phyloP scores from a whole-genome alignment of 2,329 filamentous ascomycete genomes.

The Basipetospora chlamydospora region DNA sequence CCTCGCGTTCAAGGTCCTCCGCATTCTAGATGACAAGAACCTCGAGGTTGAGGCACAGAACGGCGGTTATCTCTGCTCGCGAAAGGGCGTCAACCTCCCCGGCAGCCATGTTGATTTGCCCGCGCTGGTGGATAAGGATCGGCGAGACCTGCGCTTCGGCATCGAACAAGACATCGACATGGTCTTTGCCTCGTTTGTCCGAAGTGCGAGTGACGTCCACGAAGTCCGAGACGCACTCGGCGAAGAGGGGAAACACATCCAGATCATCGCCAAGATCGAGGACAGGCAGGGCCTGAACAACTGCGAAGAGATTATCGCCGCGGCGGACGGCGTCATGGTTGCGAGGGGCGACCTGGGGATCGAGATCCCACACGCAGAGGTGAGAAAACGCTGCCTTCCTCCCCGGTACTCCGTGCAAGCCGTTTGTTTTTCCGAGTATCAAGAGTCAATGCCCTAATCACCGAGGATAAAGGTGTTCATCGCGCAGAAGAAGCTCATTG shows the following conservation, averaged over 20 bases:
- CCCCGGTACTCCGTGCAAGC: too few relatives aligned
- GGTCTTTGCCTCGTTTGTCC: constrained; percentile 88
- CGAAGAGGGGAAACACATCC: constrained; percentile 76
- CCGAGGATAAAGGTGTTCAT: constrained; percentile 55
- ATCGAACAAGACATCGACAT: constrained; percentile 91
- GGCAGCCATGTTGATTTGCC: constrained; percentile 88
- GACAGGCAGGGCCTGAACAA: constrained; percentile 35
- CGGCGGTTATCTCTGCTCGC: constrained; percentile 80
- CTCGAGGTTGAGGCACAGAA: constrained; percentile 77
- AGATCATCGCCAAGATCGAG: constrained; percentile 95
- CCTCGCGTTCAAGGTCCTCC: constrained; percentile 84
- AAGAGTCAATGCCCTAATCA: too few relatives aligned
- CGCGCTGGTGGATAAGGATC: constrained; percentile 82
- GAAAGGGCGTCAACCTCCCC: constrained; percentile 87
- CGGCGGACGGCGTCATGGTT: constrained; percentile 4
- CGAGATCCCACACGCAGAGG: constrained; percentile 24
- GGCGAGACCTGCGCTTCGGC: constrained; percentile 71
- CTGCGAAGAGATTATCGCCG: constrained; percentile 5
- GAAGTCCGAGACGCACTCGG: constrained; percentile 75
- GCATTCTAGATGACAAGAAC: constrained; percentile 78
- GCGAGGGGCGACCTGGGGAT: constrained; percentile 18
- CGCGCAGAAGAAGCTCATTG: constrained; percentile 99
- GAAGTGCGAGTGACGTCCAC: constrained; percentile 68
- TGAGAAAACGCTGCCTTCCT: neutral
- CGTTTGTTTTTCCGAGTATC: too few relatives aligned